phyloP scores from a whole-genome alignment of 2,329 filamentous ascomycete genomes.

The Aulographum hederae region DNA sequence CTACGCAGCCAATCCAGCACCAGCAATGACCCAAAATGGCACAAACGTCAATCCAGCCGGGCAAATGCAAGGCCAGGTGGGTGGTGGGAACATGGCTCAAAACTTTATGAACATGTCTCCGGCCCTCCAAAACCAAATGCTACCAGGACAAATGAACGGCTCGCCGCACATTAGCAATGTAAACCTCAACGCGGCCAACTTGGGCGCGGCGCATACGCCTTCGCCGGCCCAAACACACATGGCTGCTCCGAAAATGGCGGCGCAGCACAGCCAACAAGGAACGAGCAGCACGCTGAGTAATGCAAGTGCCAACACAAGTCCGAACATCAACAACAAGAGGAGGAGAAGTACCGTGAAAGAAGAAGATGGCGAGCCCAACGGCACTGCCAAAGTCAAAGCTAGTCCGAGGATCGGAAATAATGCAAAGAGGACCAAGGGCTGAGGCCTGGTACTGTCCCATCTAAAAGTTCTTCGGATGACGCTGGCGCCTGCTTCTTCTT shows the following conservation, averaged over 20 bases:
- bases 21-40: constrained; percentile 9
- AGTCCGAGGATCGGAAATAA: constrained; percentile 25
- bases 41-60: not conserved
- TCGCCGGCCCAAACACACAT: constrained; percentile 25
- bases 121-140: constrained; percentile 33
- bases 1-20: constrained; percentile 13
- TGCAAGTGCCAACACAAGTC: constrained; percentile 43
- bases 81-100: constrained; percentile 8
- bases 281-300: constrained; percentile 31
- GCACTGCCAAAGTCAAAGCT: constrained; percentile 28
- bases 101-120: constrained; percentile 33
- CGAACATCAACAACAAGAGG: constrained; percentile 41
- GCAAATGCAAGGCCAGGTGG: constrained; percentile 1
- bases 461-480: too few relatives aligned
- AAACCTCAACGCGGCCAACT: constrained; percentile 22
- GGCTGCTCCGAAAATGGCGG: constrained; percentile 33
- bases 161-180: constrained; percentile 27
- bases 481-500: too few relatives aligned
- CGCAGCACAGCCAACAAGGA: constrained; percentile 37
- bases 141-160: constrained; percentile 32
- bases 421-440: constrained; percentile 13
- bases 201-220: constrained; percentile 19
- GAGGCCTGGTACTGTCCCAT: too few relatives aligned
- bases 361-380: constrained; percentile 24
- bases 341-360: constrained; percentile 39